Conservation (phyloP, 1,139 yeast species). For the Protomyces inundatus region DNA sequence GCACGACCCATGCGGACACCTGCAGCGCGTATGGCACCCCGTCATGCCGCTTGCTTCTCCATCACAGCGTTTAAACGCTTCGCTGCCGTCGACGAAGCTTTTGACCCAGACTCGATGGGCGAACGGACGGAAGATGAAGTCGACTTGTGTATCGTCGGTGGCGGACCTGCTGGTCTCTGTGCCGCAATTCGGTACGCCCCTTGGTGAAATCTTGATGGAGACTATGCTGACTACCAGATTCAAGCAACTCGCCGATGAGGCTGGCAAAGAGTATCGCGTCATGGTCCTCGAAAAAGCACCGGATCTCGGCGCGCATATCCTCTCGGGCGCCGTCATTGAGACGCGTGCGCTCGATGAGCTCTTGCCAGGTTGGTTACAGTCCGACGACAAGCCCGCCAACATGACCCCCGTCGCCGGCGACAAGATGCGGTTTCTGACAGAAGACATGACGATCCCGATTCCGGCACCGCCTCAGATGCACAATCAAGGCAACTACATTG, state of each 20-base stretch:
- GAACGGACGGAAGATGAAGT: conserved; percentile 41
- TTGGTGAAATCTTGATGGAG: no score
- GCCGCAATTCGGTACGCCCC: conserved; percentile 63
- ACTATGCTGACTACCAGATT: conserved; percentile 36
- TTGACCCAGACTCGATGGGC: conserved; percentile 16
- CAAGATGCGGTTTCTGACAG: conserved; percentile 63
- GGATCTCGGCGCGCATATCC: conserved; percentile 81
- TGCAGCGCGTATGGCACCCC: not conserved
- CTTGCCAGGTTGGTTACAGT: conserved; percentile 55
- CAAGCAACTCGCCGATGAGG: conserved; percentile 72
- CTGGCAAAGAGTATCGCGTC: conserved; percentile 59
- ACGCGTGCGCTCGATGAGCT: conserved; percentile 81
- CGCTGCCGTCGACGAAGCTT: conserved; percentile 13
- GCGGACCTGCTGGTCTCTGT: conserved; percentile 95
- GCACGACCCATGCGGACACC: no score
- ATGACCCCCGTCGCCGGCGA: conserved; percentile 70
- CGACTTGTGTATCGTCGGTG: conserved; percentile 94
- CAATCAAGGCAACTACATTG: conserved; percentile 79
- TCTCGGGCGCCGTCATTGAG: conserved; percentile 91
- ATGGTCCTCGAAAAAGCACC: conserved; percentile 87
- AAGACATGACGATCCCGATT: conserved; percentile 54
- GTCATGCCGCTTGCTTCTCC: not conserved
- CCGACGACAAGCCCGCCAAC: conserved; percentile 59
- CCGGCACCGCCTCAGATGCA: conserved; percentile 93
- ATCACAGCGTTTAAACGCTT: not conserved